These are phyloP conservation scores for Magnolia officinalis DNA, from an alignment of 164 flowering plant genomes.

Conservation along the genomic window DNA sequence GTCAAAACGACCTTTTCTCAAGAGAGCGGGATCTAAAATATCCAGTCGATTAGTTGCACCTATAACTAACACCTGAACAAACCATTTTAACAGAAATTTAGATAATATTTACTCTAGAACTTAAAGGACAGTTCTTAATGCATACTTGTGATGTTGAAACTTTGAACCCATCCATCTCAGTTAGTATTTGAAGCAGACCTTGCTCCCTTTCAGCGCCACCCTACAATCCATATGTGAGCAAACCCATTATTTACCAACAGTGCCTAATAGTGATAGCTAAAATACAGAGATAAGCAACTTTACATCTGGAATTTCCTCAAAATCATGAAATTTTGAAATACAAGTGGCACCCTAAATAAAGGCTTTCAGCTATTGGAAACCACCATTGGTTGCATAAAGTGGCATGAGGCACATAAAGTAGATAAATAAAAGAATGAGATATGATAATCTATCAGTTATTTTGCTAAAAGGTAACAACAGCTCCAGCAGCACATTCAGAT, in stretches of 20 bases:
- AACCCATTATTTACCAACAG: constrained; percentile 2
- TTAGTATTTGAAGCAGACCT: constrained; percentile 92
- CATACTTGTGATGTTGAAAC: constrained; percentile 82
- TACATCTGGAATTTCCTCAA: background rate
- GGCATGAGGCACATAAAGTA: background rate
- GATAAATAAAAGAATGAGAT: background rate
- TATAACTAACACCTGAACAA: constrained; percentile 77
- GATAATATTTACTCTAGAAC: background rate
- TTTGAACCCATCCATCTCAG: constrained; percentile 98
- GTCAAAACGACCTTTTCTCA: constrained; percentile 97
- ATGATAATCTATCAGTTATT: background rate
- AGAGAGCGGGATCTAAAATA: constrained; percentile 93
- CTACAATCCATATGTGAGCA: constrained; percentile 31
- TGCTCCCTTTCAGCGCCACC: constrained; percentile 99
- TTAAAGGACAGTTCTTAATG: background rate
- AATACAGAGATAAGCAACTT: background rate
- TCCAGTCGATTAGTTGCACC: constrained; percentile 97
- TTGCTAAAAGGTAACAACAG: background rate
- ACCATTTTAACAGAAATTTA: constrained; percentile 20
- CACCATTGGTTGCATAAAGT: background rate
- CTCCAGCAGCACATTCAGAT: background rate
- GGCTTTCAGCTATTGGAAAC: background rate
- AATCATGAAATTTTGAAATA: background rate
- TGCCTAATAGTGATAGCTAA: background rate
- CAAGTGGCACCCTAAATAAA: background rate